Conservation (phyloP, 192 early-diverging fungal genomes). For the Backusella mclennaniae region DNA sequence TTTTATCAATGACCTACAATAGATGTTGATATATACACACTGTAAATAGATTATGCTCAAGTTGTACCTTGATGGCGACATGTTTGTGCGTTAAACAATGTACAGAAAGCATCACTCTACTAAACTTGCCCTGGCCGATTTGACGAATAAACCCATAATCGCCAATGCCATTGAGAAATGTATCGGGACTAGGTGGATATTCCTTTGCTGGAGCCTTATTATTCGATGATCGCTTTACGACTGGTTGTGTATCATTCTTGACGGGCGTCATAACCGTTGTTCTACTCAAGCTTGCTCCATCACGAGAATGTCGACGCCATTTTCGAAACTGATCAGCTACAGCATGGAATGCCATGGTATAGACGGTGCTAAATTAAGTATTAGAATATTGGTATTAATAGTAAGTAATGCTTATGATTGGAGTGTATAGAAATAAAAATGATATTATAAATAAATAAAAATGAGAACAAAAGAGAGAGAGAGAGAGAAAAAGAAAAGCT, state of each 20-base stretch:
- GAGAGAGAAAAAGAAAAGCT: not conserved
- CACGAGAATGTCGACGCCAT: conserved; percentile 23
- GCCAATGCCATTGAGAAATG: conserved; percentile 43
- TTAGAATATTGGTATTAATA: not conserved
- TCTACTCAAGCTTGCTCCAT: not conserved
- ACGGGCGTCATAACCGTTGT: not conserved
- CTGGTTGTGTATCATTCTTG: not conserved
- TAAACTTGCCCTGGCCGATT: conserved; percentile 80
- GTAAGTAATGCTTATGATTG: not conserved
- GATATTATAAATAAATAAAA: not conserved
- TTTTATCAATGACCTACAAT: conserved; percentile 50
- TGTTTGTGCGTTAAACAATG: conserved; percentile 50
- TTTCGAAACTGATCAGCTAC: conserved; percentile 18
- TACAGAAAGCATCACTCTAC: conserved; percentile 71
- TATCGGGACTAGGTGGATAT: conserved; percentile 38
- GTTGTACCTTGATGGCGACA: conserved; percentile 34
- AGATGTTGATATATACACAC: not conserved
- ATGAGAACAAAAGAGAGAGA: not conserved
- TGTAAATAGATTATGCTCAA: not conserved
- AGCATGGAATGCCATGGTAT: conserved; percentile 15
- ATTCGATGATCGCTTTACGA: not conserved
- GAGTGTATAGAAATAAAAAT: not conserved
- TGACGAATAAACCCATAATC: conserved; percentile 78
- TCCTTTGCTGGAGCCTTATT: not conserved
- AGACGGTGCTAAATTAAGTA: not conserved